Percentiles rank a stretch among this genome's conserved stretches.
Evolutionary conservation across 2,329 filamentous ascomycete species (phyloP).

Genomic region (Aureobasidium zeae): DNA sequence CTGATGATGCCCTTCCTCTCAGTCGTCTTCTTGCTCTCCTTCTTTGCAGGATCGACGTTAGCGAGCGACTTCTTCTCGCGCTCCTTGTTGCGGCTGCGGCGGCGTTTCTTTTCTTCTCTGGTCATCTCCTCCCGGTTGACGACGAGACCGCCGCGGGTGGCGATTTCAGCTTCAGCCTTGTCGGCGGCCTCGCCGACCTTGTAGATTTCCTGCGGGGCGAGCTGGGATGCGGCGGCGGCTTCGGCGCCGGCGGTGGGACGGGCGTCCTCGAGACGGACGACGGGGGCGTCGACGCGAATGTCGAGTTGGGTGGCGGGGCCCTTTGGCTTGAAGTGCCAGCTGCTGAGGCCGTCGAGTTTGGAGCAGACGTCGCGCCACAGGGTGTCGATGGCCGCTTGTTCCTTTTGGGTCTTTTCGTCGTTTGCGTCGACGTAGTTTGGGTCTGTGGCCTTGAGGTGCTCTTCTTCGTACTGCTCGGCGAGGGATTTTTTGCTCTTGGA

Average conservation of each 20-base stretch:
- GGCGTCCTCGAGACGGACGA: constrained; percentile 88
- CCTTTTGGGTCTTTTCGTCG: constrained; percentile 65
- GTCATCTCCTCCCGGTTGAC: constrained; percentile 78
- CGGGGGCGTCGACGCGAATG: constrained; percentile 83
- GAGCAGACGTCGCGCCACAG: constrained; percentile 75
- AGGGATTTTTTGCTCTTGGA: constrained; percentile 78
- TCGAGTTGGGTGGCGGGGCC: constrained; percentile 71
- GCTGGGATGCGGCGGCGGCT: constrained; percentile 57
- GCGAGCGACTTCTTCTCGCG: constrained; percentile 73
- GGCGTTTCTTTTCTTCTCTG: constrained; percentile 71
- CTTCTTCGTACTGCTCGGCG: constrained; percentile 88
- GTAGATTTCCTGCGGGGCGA: constrained; percentile 94
- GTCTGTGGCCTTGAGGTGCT: constrained; percentile 67
- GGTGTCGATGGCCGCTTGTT: constrained; percentile 71
- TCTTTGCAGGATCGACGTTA: constrained; percentile 38
- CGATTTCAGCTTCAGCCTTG: constrained; percentile 58
- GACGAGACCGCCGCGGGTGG: constrained; percentile 56
- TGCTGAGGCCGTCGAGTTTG: constrained; percentile 80
- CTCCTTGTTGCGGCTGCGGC: constrained; percentile 56
- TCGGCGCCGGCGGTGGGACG: constrained; percentile 74
- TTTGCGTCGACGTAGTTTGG: constrained; percentile 71
- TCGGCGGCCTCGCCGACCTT: constrained; percentile 55
- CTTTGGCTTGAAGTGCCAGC: constrained; percentile 93
- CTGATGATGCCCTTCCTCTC: constrained; percentile 51
- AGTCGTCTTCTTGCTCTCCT: constrained; percentile 49